Evolutionary conservation across 1,139 yeast genomes (phyloP).

Genomic region (Pichia sp.): DNA sequence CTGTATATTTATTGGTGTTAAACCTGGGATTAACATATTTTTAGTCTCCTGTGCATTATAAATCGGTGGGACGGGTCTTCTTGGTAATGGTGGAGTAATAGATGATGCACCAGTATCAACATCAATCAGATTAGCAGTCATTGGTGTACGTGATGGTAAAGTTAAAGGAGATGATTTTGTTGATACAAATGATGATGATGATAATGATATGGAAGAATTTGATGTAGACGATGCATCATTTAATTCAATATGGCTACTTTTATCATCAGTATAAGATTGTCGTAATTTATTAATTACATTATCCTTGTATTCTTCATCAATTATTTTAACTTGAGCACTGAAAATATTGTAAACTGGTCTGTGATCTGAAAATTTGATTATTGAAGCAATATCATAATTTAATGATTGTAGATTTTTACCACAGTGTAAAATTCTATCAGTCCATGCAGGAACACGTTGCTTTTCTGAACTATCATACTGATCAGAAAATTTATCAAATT

Average conservation of each 20-base stretch:
- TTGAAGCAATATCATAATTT: constrained; percentile 53
- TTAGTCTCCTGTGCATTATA: constrained; percentile 20
- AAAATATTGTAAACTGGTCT: constrained; percentile 84
- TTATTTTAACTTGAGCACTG: constrained; percentile 53
- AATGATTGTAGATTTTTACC: constrained; percentile 50
- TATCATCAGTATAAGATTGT: constrained; percentile 37
- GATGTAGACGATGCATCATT: constrained; percentile 20
- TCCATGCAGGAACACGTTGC: constrained; percentile 95
- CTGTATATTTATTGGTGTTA: constrained; percentile 16
- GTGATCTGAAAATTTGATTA: constrained; percentile 73
- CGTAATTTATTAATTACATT: constrained; percentile 47
- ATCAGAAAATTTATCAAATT: constrained; percentile 78
- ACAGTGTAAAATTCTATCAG: constrained; percentile 74
- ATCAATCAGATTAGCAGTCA: constrained; percentile 23
- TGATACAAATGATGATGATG: constrained; percentile 13
- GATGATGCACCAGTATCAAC: constrained; percentile 13
- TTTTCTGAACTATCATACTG: constrained; percentile 83
- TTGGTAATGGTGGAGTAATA: constrained; percentile 17
- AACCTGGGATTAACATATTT: constrained; percentile 22
- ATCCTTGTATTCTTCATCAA: constrained; percentile 52
- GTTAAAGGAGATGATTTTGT: constrained; percentile 13
- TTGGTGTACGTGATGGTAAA: constrained; percentile 10
- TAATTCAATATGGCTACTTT: constrained; percentile 23
- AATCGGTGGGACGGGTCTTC: constrained; percentile 24
- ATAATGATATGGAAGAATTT: not conserved